Evolutionary conservation across 192 early-diverging fungal genomes (phyloP), one percentile per base, ranked within the genome.

Genomic region (Piromyces finnis): DNA sequence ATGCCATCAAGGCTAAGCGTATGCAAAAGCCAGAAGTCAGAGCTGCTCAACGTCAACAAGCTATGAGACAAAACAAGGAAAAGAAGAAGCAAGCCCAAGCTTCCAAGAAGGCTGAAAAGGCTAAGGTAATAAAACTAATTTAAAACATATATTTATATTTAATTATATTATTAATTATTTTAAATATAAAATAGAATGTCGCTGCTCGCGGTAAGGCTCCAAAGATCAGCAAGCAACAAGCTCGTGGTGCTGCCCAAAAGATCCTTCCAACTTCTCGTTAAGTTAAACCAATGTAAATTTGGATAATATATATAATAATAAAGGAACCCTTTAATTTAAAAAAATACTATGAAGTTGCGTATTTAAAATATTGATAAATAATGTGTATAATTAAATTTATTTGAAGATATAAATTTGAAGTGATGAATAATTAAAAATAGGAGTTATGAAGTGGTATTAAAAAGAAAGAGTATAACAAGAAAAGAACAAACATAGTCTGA

Each of bases 1-100:
- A 99, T 82, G 92, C 93, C 81, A 98, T 99, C 88, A 95, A 95
- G 85, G 96, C 95, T 84, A 96, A 97, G 91, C 95, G 97, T 84
- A 92, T 92, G 88, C 94, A 96, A 89, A 98, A 96, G 92, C 91
- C 97, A 81, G 97, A 95, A 88, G 90, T 94, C 82, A 93, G 97
- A 87, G 93, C 93, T 82, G 94, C 96, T 79, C 92, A 94, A 81
- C 95, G 97, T 82, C 86, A 91, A 41, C 90, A 91, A 84, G 95
- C 96, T 79, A 86, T 95, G 80, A 86, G 88, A 84, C 92, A 93
- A 87, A 89, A 88, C 86, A 99, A 98, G 95, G 95, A 94, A 78
- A 88, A 92, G 85, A 97, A 97, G 93, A 95, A 94, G 92, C 89
- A 83, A 78, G 92, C 91, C 82, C 91, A 91, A 83, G 89, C 92